A percentile compares a stretch with the other conserved stretches of the same genome.
Conservation (phyloP, 768 basidiomycete genomes). For the Lactifluus volemus region DNA sequence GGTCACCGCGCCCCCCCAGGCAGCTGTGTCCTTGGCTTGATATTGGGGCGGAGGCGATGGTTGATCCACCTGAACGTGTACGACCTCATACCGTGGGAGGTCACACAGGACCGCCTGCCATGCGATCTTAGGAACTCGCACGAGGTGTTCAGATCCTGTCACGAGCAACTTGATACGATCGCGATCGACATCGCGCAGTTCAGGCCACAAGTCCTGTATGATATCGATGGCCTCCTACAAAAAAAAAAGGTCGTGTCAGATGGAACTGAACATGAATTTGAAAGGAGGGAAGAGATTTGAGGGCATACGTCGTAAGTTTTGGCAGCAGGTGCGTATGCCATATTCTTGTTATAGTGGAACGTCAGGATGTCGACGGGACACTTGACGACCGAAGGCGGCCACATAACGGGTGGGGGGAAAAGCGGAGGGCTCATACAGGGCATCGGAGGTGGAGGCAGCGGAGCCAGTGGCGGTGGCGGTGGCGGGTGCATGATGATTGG, state of each 20-base stretch:
- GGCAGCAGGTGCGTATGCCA: slow-evolving; percentile 17
- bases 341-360: slow-evolving; percentile 9
- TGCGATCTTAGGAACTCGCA: slow-evolving; percentile 14
- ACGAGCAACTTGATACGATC: slow-evolving; percentile 10
- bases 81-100: slow-evolving; percentile 11
- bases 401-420: not conserved
- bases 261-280: not conserved
- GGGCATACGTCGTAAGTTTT: slow-evolving; percentile 11
- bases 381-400: not conserved
- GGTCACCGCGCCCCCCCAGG: not conserved
- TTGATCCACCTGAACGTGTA: slow-evolving; percentile 12
- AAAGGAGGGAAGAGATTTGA: not conserved
- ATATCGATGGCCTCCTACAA: slow-evolving; percentile 12
- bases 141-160: slow-evolving; percentile 2
- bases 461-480: not conserved
- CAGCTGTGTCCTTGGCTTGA: slow-evolving; percentile 2
- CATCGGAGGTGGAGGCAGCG: not conserved
- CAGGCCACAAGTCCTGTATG: slow-evolving; percentile 12
- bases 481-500: not conserved
- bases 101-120: slow-evolving; percentile 12
- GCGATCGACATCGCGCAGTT: not conserved
- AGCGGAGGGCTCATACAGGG: not conserved
- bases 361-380: slow-evolving; percentile 14
- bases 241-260: not conserved
- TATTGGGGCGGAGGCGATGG: slow-evolving; percentile 12